Evolutionary conservation across 2,329 filamentous ascomycete genomes (phyloP).

Genomic region (Trichoderma sp.): DNA sequence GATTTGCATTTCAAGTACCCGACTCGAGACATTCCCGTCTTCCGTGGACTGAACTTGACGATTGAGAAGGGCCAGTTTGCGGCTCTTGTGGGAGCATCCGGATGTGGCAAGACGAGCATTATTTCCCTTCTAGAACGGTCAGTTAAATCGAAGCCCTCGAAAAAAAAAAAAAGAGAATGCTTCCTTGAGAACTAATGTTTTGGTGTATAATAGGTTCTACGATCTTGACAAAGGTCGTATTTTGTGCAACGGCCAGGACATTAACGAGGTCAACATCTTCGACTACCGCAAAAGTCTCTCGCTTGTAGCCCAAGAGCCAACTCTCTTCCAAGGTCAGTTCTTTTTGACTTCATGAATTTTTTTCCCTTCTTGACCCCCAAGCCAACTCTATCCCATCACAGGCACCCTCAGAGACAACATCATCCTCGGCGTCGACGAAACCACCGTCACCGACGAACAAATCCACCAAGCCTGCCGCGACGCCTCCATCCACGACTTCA

Average conservation of each 20-base stretch:
- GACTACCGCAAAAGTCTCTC: slow-evolving; percentile 63
- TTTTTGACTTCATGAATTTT: too few relatives aligned
- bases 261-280: slow-evolving; percentile 56
- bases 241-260: slow-evolving; percentile 59
- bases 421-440: slow-evolving; percentile 58
- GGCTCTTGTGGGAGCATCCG: slow-evolving; percentile 66
- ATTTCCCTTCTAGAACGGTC: slow-evolving; percentile 58
- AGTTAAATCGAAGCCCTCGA: background rate
- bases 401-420: slow-evolving; percentile 68
- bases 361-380: background rate
- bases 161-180: background rate
- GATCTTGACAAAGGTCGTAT: slow-evolving; percentile 62
- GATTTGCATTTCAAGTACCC: slow-evolving; percentile 61
- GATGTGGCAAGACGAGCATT: slow-evolving; percentile 70
- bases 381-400: slow-evolving; percentile 17
- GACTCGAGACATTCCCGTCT: slow-evolving; percentile 54
- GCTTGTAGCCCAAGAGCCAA: slow-evolving; percentile 72
- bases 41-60: slow-evolving; percentile 59
- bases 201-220: slow-evolving; percentile 57
- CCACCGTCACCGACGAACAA: slow-evolving; percentile 48
- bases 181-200: background rate
- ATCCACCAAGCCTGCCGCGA: slow-evolving; percentile 54
- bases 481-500: slow-evolving; percentile 69
- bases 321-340: slow-evolving; percentile 60
- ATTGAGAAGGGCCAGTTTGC: slow-evolving; percentile 68